Evolutionary conservation across 2,329 filamentous ascomycete genomes (phyloP).

Genomic region (Rhinocladiella similis): DNA sequence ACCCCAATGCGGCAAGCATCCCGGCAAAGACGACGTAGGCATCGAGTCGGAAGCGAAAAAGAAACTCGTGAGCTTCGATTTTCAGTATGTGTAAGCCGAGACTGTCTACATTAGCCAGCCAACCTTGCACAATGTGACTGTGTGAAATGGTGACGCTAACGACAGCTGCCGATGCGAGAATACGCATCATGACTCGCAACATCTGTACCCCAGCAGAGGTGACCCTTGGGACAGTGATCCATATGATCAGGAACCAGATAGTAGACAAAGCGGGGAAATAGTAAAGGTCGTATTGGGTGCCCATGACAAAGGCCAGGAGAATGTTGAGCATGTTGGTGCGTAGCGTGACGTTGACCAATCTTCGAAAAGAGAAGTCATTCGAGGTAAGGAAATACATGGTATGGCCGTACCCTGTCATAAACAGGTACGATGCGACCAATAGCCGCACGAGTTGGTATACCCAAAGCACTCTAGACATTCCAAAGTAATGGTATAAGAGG

Average conservation of each 20-base stretch:
- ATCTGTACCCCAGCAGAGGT: constrained; percentile 45
- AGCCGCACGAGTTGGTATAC: constrained; percentile 58
- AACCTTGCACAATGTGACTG: constrained; percentile 45
- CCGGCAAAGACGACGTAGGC: constrained; percentile 58
- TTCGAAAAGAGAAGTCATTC: constrained; percentile 57
- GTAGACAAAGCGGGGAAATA: constrained; percentile 60
- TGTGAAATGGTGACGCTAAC: constrained; percentile 29
- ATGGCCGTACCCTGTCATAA: constrained; percentile 64
- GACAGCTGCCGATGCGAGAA: constrained; percentile 46
- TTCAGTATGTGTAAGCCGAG: constrained; percentile 35
- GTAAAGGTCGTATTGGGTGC: constrained; percentile 57
- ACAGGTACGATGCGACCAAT: constrained; percentile 59
- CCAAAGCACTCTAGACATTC: constrained; percentile 50
- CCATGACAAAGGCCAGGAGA: constrained; percentile 56
- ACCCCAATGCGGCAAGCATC: constrained; percentile 52
- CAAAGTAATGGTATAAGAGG: constrained; percentile 60
- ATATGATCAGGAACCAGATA: constrained; percentile 65
- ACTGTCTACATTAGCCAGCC: constrained; percentile 37
- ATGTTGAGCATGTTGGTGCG: constrained; percentile 59
- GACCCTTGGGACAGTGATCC: constrained; percentile 49
- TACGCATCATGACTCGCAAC: constrained; percentile 49
- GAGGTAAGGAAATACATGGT: constrained; percentile 59
- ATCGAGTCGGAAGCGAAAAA: constrained; percentile 55
- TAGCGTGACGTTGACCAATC: constrained; percentile 55
- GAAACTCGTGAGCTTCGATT: constrained; percentile 40